Conservation (phyloP, 2,329 filamentous ascomycete genomes). For the Paraphoma chrysanthemicola region DNA sequence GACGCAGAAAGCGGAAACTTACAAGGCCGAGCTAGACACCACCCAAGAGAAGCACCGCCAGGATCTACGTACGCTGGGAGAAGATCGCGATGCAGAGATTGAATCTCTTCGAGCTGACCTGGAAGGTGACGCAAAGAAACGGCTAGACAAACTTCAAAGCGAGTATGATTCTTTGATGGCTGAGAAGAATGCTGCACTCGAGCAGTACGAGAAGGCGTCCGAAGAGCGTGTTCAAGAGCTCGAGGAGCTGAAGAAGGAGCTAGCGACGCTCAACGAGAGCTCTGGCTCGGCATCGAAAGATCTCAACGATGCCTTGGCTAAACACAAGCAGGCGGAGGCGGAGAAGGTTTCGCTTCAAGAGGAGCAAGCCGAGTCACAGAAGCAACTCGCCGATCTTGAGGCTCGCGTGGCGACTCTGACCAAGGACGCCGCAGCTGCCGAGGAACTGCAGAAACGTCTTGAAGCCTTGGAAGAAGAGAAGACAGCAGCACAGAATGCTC, state of each 20-base stretch:
- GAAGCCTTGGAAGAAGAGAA: conserved; percentile 27
- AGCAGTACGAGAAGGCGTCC: conserved; percentile 31
- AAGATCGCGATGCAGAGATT: conserved; percentile 44
- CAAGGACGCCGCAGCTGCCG: conserved; percentile 11
- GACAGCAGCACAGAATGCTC: conserved; percentile 25
- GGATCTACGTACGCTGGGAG: conserved; percentile 36
- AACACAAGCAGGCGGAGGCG: conserved; percentile 29
- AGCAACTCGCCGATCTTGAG: conserved; percentile 30
- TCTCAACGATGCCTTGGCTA: conserved; percentile 29
- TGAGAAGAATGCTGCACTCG: conserved; percentile 33
- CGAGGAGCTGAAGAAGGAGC: conserved; percentile 25
- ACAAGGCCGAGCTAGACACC: conserved; percentile 38
- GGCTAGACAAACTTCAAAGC: conserved; percentile 39
- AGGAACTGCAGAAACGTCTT: conserved; percentile 19
- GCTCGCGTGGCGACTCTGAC: conserved; percentile 27
- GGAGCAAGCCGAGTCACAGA: conserved; percentile 27
- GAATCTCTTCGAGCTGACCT: conserved; percentile 44
- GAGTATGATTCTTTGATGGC: conserved; percentile 38
- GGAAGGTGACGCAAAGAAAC: conserved; percentile 45
- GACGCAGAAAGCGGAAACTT: conserved; percentile 30
- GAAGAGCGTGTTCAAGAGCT: conserved; percentile 28
- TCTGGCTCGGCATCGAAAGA: conserved; percentile 32
- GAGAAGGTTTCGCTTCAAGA: conserved; percentile 31
- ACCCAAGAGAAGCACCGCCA: conserved; percentile 35
- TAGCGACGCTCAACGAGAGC: conserved; percentile 24